phyloP scores from a whole-genome alignment of 2,329 filamentous ascomycete species.

The Periconia sp. region DNA sequence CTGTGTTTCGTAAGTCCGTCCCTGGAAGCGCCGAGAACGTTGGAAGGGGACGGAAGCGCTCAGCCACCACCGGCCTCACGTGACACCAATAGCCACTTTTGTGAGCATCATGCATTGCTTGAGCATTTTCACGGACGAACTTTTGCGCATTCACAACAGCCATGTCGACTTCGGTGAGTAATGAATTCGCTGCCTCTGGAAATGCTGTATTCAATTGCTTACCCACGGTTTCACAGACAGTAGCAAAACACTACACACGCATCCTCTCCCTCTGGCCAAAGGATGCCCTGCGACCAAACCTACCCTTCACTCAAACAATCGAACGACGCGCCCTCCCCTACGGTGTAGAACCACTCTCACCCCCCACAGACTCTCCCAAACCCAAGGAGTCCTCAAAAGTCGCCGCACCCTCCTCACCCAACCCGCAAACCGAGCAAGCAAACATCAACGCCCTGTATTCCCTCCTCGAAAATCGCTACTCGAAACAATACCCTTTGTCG shows the following conservation, averaged over 20 bases:
- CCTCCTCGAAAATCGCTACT: slow-evolving; percentile 65
- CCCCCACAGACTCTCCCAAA: slow-evolving; percentile 14
- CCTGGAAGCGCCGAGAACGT: slow-evolving; percentile 4
- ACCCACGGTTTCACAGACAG: slow-evolving; percentile 29
- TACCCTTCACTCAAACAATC: slow-evolving; percentile 53
- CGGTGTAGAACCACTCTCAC: slow-evolving; percentile 32
- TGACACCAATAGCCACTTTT: neutral
- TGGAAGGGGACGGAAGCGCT: slow-evolving; percentile 3
- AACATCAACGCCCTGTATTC: slow-evolving; percentile 65
- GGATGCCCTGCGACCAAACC: slow-evolving; percentile 56
- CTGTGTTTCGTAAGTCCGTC: slow-evolving; percentile 18
- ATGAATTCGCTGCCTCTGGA: neutral
- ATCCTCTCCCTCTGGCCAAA: slow-evolving; percentile 57
- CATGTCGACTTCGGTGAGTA: slow-evolving; percentile 21
- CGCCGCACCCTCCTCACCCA: slow-evolving; percentile 13
- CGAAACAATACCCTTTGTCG: slow-evolving; percentile 45
- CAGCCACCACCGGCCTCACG: neutral
- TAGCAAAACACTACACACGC: slow-evolving; percentile 57
- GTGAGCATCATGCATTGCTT: slow-evolving; percentile 17
- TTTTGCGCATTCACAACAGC: slow-evolving; percentile 1
- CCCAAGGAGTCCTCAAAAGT: slow-evolving; percentile 12
- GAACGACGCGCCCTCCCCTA: slow-evolving; percentile 45
- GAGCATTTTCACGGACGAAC: neutral
- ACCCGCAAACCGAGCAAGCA: slow-evolving; percentile 44
- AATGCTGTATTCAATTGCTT: neutral